Conservation (phyloP, 192 early-diverging fungal species). For the Linnemannia hyalina region DNA sequence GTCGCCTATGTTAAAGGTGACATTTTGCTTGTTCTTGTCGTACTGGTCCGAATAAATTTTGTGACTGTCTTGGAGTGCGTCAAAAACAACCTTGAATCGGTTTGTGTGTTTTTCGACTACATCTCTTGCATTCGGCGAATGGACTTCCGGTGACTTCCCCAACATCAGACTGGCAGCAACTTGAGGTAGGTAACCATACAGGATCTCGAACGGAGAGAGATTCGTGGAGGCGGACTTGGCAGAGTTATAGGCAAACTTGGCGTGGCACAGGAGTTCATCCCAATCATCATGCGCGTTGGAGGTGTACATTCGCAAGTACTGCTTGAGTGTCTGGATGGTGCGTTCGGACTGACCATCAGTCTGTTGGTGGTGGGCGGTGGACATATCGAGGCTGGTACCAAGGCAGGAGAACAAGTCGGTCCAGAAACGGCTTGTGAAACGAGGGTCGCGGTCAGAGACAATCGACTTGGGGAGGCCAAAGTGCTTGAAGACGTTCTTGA, state of each 20-base stretch:
- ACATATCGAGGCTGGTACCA: slow-evolving; percentile 39
- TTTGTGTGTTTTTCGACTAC: neutral
- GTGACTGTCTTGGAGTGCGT: too few species aligned
- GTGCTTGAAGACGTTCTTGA: slow-evolving; percentile 13
- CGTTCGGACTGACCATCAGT: slow-evolving; percentile 60
- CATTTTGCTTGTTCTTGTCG: too few species aligned
- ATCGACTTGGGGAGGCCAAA: slow-evolving; percentile 55
- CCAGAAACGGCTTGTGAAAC: slow-evolving; percentile 61
- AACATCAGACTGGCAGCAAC: neutral
- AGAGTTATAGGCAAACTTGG: slow-evolving; percentile 66
- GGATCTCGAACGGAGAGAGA: slow-evolving; percentile 34
- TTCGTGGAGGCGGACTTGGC: slow-evolving; percentile 23
- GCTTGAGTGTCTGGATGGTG: slow-evolving; percentile 55
- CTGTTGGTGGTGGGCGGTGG: slow-evolving; percentile 58
- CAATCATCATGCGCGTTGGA: slow-evolving; percentile 59
- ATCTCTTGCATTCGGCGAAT: neutral
- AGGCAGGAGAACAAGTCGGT: slow-evolving; percentile 30
- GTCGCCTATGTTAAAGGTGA: too few species aligned
- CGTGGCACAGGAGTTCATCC: slow-evolving; percentile 53
- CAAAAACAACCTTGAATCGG: too few species aligned
- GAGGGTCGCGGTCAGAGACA: slow-evolving; percentile 57
- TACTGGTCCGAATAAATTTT: too few species aligned
- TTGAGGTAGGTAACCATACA: slow-evolving; percentile 46
- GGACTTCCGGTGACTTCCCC: neutral
- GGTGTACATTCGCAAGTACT: slow-evolving; percentile 41